Evolutionary conservation across 2,329 filamentous ascomycete genomes (phyloP).

Genomic region (Cladophialophora exuberans): DNA sequence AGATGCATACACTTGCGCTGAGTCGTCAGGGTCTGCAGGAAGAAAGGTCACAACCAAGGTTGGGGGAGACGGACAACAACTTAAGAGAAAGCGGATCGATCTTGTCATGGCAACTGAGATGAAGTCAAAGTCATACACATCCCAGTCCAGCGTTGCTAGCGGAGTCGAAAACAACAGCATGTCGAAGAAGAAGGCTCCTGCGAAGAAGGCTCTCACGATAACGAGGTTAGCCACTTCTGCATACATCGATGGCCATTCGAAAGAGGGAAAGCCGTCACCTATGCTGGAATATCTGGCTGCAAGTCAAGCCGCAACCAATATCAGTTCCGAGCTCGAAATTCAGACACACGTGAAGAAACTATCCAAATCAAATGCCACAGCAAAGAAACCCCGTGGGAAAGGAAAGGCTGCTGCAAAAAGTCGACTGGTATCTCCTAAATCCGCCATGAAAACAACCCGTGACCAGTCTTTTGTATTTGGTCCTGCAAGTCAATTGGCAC

Average conservation of each 20-base stretch:
- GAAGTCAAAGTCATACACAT: conserved; percentile 8
- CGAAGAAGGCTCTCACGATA: conserved; percentile 75
- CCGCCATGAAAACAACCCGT: conserved; percentile 67
- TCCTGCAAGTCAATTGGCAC: conserved; percentile 79
- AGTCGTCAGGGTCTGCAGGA: background rate
- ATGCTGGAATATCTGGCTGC: conserved; percentile 53
- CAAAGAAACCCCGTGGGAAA: conserved; percentile 25
- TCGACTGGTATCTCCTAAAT: conserved; percentile 67
- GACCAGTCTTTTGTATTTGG: conserved; percentile 81
- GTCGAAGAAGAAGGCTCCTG: conserved; percentile 55
- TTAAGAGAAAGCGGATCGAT: conserved; percentile 23
- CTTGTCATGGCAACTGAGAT: conserved; percentile 11
- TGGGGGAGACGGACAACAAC: conserved; percentile 6
- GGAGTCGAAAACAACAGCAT: background rate
- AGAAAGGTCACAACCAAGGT: conserved; percentile 2
- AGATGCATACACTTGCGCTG: conserved; percentile 14
- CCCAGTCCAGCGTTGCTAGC: background rate
- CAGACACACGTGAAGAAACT: conserved; percentile 18
- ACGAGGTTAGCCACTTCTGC: conserved; percentile 76
- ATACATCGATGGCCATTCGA: conserved; percentile 54
- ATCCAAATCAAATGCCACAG: conserved; percentile 19
- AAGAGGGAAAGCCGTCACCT: conserved; percentile 37
- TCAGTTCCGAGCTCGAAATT: background rate
- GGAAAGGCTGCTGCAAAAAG: conserved; percentile 44
- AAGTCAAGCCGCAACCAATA: conserved; percentile 27